Evolutionary conservation across 2,329 filamentous ascomycete species (phyloP), one percentile per base, ranked within the genome.

Genomic region (Curvularia sp.): DNA sequence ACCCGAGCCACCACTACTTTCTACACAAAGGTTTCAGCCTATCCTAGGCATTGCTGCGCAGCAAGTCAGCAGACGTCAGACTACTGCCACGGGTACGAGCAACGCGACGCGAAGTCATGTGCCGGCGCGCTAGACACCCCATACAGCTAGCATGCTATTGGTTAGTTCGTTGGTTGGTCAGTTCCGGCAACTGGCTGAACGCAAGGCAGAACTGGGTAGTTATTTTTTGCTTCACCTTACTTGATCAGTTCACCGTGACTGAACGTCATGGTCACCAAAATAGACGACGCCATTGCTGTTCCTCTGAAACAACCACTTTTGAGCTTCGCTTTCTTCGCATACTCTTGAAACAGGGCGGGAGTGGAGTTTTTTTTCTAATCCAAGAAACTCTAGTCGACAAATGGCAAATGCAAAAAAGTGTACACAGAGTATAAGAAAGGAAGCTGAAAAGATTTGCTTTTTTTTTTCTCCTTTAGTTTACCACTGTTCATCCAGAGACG

Each of bases 21-120:
- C 34, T 36, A 7, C 21, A 42, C 19, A 42, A 27, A 25, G 8
- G 25, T 9, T 48, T 9, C 28, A 48, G 18, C 18, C 19, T 12
- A 34, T 15, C 4, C 45, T 48, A 32, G 45, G 45, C 32, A 21
- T 42, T 19, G 36, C 18, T 54, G 49, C 36, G 49, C 27, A 19
- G 36, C 28, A 21, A 49, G 43, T 28, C 43, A 39, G 15, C 13
- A 53, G 15, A 27, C 41, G 38, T 46, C 42, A 10, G 7, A 45
- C 42, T 43, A 18, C 12, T 18, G 23, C 25, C 42, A 28, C 25
- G 25, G 23, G 32, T 57, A 62, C 63, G 59, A 66, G 39, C 41
- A 57, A 62, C 60, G 49, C 64, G 63, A 70, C 67, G 60, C 66
- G 67, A 62, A 66, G 56, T 68, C 67, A 70, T 65, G 65, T 70